Evolutionary conservation across 768 basidiomycete genomes (phyloP).

Genomic region (Mycena epipterygia): DNA sequence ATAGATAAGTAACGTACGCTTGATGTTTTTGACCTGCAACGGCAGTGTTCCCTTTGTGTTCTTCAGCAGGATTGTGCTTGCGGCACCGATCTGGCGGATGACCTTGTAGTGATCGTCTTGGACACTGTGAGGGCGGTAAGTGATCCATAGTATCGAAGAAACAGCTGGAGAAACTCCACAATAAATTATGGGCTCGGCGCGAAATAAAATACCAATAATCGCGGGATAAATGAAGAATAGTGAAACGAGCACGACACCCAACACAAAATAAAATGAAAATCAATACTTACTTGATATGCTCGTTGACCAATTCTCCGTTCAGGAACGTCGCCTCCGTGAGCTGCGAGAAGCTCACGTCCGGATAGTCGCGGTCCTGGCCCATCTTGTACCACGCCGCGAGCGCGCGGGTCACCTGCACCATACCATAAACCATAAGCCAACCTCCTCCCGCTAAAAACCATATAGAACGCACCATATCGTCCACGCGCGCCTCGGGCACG

Average conservation of each 20-base stretch:
- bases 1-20: slow-evolving; percentile 37
- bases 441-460: background rate
- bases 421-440: background rate
- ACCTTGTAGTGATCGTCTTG: slow-evolving; percentile 50
- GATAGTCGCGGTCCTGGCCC: slow-evolving; percentile 32
- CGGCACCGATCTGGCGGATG: slow-evolving; percentile 71
- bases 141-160: too few species aligned
- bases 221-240: too few species aligned
- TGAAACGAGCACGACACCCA: too few species aligned
- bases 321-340: too few species aligned
- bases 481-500: slow-evolving; percentile 59
- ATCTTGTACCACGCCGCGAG: slow-evolving; percentile 55
- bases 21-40: slow-evolving; percentile 52
- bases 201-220: too few species aligned
- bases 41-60: slow-evolving; percentile 64
- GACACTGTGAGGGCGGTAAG: slow-evolving; percentile 7
- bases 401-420: slow-evolving; percentile 58
- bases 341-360: slow-evolving; percentile 10
- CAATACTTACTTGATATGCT: slow-evolving; percentile 20
- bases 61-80: slow-evolving; percentile 75
- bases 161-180: too few species aligned
- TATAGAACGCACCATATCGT: slow-evolving; percentile 64
- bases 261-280: too few species aligned
- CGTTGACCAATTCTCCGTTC: too few species aligned
- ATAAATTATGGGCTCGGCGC: too few species aligned